Conservation (phyloP, 352 stramenopile species). For the Pythium aristosporum region DNA sequence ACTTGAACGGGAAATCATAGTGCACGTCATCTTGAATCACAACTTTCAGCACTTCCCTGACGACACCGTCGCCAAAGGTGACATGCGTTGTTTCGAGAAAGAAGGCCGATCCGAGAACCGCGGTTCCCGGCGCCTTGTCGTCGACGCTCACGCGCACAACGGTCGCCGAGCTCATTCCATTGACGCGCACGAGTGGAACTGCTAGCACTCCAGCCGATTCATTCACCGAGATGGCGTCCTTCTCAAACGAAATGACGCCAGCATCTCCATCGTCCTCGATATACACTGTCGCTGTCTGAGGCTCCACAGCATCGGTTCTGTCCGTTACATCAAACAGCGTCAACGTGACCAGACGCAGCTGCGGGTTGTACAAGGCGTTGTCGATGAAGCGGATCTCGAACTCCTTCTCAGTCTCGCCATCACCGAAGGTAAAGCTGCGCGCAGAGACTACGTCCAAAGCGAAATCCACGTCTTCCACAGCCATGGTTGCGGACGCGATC, state of each 20-base stretch:
- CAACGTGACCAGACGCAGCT: slow-evolving; percentile 30
- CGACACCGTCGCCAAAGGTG: slow-evolving; percentile 39
- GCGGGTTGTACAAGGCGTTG: slow-evolving; percentile 36
- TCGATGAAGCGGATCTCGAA: slow-evolving; percentile 48
- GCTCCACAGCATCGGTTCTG: slow-evolving; percentile 30
- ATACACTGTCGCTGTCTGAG: slow-evolving; percentile 26
- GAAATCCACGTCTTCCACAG: slow-evolving; percentile 36
- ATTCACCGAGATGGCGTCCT: slow-evolving; percentile 14
- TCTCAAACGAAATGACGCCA: slow-evolving; percentile 45
- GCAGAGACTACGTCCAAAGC: slow-evolving; percentile 20
- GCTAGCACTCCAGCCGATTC: slow-evolving; percentile 31
- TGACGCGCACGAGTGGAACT: slow-evolving; percentile 34
- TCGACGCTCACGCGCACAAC: slow-evolving; percentile 31
- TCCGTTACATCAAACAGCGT: slow-evolving; percentile 41
- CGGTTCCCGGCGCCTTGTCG: slow-evolving; percentile 16
- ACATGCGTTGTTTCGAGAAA: slow-evolving; percentile 27
- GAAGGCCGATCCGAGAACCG: slow-evolving; percentile 32
- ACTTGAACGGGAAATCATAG: slow-evolving; percentile 51
- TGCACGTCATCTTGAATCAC: slow-evolving; percentile 41
- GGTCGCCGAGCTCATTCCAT: slow-evolving; percentile 33
- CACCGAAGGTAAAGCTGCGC: slow-evolving; percentile 36
- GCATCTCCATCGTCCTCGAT: slow-evolving; percentile 61
- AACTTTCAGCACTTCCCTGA: slow-evolving; percentile 26
- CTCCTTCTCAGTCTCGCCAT: slow-evolving; percentile 32
- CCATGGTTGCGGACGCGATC: slow-evolving; percentile 1